Evolutionary conservation across 2,329 filamentous ascomycete genomes (phyloP), one percentile per base, ranked within the genome.

Genomic region (Diaporthe ilicicola): DNA sequence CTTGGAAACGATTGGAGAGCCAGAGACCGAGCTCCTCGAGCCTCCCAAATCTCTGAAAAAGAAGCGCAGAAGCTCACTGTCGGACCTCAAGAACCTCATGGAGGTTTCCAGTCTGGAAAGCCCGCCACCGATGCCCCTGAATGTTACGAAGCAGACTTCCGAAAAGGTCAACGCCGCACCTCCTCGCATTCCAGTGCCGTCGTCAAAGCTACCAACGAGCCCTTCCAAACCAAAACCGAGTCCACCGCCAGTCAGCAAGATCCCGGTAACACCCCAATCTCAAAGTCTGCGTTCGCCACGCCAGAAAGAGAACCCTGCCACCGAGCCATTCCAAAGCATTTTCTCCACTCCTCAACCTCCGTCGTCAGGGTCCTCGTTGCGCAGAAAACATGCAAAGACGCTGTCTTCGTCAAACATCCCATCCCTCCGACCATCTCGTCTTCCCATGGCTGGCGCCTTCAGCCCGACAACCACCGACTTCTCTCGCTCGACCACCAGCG

Each of bases 31-130:
- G 68, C 78, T 81, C 6, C 74, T 76, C 10, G 74, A 79, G 4
- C 73, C 75, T 39, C 72, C 78, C 1, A 86, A 83, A 74, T 79
- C 79, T 17, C 82, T 84, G 54, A 91, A 88, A 78, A 95, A 91
- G 83, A 98, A 97, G 84, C 89, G 95, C 69, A 91, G 95, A 78
- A 98, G 95, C 82, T 98, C 95, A 32, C 83, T 98, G 51, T 97
- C 95, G 5, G 95, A 98, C 79, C 86, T 98, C 59, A 92, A 73
- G 74, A 75, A 73, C 22, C 84, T 93, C 22, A 91, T 95, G 82
- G 87, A 86, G 50, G 86, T 89, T 69, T 85, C 91, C 10, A 87
- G 84, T 13, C 80, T 91, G 0, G 83, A 81, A 76, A 84, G 79
- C 77, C 70, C 76, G 44, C 75, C 81, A 10, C 75, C 84, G 17